phyloP scores from a whole-genome alignment of 108 stramenopile species.

The Epithemia pelagica region DNA sequence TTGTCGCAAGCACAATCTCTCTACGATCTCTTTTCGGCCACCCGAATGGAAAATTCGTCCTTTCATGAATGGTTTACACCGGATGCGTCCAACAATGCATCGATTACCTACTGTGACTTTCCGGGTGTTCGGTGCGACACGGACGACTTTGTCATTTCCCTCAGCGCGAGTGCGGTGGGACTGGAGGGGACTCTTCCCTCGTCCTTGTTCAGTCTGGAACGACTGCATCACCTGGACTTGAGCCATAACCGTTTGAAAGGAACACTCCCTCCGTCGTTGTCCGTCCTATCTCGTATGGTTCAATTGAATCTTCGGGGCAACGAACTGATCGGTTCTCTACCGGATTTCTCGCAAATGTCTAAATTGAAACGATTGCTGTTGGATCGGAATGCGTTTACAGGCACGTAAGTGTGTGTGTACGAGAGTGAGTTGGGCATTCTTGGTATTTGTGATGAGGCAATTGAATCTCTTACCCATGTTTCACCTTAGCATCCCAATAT shows the following conservation, averaged over 20 bases:
- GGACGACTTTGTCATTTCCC: conserved; percentile 2
- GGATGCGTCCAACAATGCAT: neutral
- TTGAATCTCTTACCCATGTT: too few relatives aligned
- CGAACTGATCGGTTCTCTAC: conserved; percentile 7
- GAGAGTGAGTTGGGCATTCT: too few relatives aligned
- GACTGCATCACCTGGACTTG: neutral
- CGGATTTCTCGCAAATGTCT: conserved; percentile 5
- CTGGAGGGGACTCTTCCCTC: neutral
- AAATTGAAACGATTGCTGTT: conserved; percentile 2
- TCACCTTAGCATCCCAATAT: neutral
- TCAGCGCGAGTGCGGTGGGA: neutral
- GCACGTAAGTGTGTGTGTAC: conserved; percentile 1
- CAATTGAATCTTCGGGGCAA: conserved; percentile 5
- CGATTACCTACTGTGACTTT: conserved; percentile 2
- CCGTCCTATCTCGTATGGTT: neutral
- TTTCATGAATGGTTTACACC: neutral
- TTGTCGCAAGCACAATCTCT: neutral
- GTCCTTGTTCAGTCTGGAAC: neutral
- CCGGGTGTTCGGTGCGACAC: conserved; percentile 9
- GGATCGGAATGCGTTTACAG: neutral
- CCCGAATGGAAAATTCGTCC: neutral
- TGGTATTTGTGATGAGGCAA: too few relatives aligned
- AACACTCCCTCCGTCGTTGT: neutral
- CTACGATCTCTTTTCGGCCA: neutral
- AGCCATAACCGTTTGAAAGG: neutral